These are phyloP conservation scores for Capronia americana DNA, from an alignment of 2,329 filamentous ascomycete species.

Conservation along the genomic window DNA sequence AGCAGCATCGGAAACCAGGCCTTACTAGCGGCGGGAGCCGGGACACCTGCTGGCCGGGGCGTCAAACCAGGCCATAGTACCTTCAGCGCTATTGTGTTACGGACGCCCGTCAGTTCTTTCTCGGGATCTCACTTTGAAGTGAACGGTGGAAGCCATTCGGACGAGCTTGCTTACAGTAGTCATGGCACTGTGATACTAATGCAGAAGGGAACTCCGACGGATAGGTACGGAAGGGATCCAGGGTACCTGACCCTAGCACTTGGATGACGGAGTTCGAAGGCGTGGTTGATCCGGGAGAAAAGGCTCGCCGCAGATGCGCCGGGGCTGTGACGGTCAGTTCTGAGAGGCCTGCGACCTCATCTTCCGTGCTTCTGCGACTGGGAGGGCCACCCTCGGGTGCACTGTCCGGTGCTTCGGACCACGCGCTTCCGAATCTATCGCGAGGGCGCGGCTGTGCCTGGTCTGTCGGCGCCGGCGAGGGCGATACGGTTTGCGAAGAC, in stretches of 20 bases:
- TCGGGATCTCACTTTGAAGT: neutral
- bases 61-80: conserved; percentile 21
- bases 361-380: conserved; percentile 3
- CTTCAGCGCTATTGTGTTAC: conserved; percentile 12
- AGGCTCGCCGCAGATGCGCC: neutral
- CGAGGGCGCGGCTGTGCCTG: conserved; percentile 3
- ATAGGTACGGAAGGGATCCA: conserved; percentile 21
- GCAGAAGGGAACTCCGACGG: conserved; percentile 10
- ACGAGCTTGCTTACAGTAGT: conserved; percentile 14
- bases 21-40: conserved; percentile 5
- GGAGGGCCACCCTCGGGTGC: neutral
- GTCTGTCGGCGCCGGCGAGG: conserved; percentile 2
- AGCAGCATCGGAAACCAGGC: conserved; percentile 21
- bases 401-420: conserved; percentile 6
- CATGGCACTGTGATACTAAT: conserved; percentile 16
- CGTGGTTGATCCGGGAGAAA: neutral
- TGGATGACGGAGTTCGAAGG: conserved; percentile 2
- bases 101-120: conserved; percentile 10
- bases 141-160: neutral
- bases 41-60: neutral
- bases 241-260: conserved; percentile 9
- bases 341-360: conserved; percentile 1
- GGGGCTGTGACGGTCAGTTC: conserved; percentile 1
- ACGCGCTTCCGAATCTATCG: neutral
- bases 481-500: conserved; percentile 12